Evolutionary conservation across 2,329 filamentous ascomycete species (phyloP).

Genomic region (Ceratocystis smalleyi): DNA sequence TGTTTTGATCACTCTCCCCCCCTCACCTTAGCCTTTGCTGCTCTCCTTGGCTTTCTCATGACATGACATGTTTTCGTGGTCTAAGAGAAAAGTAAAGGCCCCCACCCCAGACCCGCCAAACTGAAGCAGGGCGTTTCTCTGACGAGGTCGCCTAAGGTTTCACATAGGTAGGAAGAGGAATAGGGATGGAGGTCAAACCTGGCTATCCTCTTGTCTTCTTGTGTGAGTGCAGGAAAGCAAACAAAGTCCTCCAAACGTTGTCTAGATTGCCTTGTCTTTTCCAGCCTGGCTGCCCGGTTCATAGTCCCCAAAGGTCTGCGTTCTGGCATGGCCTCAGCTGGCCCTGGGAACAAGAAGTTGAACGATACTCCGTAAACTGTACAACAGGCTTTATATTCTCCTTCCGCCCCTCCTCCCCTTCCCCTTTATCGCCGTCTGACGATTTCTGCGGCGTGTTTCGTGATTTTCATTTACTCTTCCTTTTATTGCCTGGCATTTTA

Average conservation of each 20-base stretch:
- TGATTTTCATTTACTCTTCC: slow-evolving; percentile 8
- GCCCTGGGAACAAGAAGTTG: no score
- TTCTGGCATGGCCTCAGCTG: no score
- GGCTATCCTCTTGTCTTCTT: not conserved
- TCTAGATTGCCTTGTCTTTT: not conserved
- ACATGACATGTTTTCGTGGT: not conserved
- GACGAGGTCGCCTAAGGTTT: slow-evolving; percentile 2
- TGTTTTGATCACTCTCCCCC: not conserved
- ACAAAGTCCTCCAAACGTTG: not conserved
- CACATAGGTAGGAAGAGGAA: not conserved
- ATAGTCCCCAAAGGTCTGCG: no score
- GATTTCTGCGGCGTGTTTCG: slow-evolving; percentile 8
- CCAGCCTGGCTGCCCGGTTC: not conserved
- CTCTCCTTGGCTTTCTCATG: not conserved
- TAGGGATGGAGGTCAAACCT: not conserved
- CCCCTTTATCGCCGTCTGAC: not conserved
- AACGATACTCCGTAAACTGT: no score
- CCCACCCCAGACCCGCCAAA: not conserved
- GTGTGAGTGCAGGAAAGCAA: not conserved
- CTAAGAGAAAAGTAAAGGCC: not conserved
- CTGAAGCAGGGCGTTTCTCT: not conserved
- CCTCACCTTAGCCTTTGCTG: not conserved
- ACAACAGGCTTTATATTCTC: not conserved
- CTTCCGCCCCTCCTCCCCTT: not conserved
- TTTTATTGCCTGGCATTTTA: not conserved